Evolutionary conservation across 2,329 filamentous ascomycete species (phyloP), one percentile per base, ranked within the genome.

Genomic region (Aspergillus ochraceoroseus): DNA sequence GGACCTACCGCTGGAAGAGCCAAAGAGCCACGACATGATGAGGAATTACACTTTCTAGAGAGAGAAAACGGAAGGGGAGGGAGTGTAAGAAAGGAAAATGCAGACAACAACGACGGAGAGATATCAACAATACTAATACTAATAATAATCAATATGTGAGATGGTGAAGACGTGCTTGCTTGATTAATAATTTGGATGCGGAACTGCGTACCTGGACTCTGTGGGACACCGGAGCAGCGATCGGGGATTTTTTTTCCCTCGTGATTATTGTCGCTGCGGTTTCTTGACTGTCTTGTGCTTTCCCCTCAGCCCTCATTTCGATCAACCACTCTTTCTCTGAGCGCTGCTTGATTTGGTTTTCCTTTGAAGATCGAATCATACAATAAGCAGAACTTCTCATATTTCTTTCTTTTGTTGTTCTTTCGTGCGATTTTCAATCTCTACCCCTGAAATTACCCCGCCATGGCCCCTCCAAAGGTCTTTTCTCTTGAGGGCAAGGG

Each of bases 401-500:
- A 31, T 28, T 6, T 18, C 37, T 40, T 38, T 30, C 32, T 20
- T 34, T 32, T 41, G 14, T 22, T 18, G 33, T 20, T 20, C 19
- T 32, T 30, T 14, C n/a, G n/a, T 29, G 34, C 36, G 38, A 31
- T n/a, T n/a, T 25, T 11, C 32, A 23, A 36, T 47, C 23, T 18
- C 31, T 40, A 30, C 51, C 47, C 49, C 53, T 51, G 51, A 51
- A 55, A 51, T 40, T 62, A 62, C 58, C 57, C 59, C 58, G 61
- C 63, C 49, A 81, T 76, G 76, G 70, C 73, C 56, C 59, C 68
- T 56, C 64, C 70, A 47, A 77, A 76, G 70, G 50, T 68, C 60
- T 96, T 95, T 71, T 89, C 88, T 55, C 80, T 96, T 53, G 86
- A 94, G 68, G 88, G 86, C 67, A 92, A 85, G 72, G 84, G 84